Base-by-base conservation (phyloP, 2,329 filamentous ascomycete genomes). In the Metarhizium anisopliae region DNA sequence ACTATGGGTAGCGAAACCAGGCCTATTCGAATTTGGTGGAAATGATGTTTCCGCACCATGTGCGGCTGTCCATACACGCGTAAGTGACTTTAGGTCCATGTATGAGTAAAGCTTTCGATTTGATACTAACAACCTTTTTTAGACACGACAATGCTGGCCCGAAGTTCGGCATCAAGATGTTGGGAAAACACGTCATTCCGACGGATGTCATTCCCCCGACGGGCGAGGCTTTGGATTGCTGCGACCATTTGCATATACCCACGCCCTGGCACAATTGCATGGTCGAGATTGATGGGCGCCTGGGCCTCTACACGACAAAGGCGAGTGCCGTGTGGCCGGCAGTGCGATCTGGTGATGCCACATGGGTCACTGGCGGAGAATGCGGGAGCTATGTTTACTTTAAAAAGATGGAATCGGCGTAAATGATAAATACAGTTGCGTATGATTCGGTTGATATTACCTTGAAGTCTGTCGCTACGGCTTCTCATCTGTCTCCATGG, bases 1-100 rank as follows among this genome's bases (percentile, higher is more conserved):
- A 20, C 10, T 2, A 42, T 2, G 0, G 25, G 13, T 52, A 65
- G 66, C 67, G 74, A 7, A 77, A 77, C 59, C 73, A 76, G 56
- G 73, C 73, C 10, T 77, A 77, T 57, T 77, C 74, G 2, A 77
- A 76, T 52, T 66, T 77, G 14, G 67, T 75, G n/a, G 73, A 76
- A 62, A 61, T 76, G 3, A 59, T 77, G 2, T 71, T 76, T 57
- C 75, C 75, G 1, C 69, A 73, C 56, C 70, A 74, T 54, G 65
- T 78, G 47, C 72, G 74, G n/a, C 66, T 77, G 0, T 77, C 74
- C 0, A 77, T 77, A 51, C 75, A 77, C 55, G 74, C 74, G 55
- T 74, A 74, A 50, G 62, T 54, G 36, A 3, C 36, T 14, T 6
- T 6, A 6, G 5, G 25, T 25, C 3, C 3, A 25, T 25, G 1